phyloP scores from a whole-genome alignment of 345 rosid genomes.

The Eucalyptus marginata region DNA sequence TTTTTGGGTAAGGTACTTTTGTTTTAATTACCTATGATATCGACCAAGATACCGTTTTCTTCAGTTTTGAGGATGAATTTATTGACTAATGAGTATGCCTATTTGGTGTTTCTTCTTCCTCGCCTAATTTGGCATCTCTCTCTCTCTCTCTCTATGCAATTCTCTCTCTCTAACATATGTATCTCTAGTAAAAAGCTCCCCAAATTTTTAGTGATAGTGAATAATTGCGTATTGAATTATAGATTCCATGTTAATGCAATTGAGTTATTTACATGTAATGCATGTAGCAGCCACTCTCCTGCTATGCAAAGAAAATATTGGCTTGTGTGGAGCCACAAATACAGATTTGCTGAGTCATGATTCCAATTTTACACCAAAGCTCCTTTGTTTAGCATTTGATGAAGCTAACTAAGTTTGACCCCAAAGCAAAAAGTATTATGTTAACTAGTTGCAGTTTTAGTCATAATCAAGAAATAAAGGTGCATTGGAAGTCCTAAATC shows the following conservation, averaged over 20 bases:
- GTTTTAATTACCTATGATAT: not conserved
- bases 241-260: fast-evolving
- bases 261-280: too few relatives aligned
- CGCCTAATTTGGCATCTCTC: not conserved
- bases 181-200: not conserved
- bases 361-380: not conserved
- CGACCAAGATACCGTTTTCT: fast-evolving
- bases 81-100: not conserved
- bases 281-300: not conserved
- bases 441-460: not conserved
- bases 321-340: not conserved
- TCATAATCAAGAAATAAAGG: not conserved
- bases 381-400: not conserved
- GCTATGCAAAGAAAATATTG: not conserved
- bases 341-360: not conserved
- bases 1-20: not conserved
- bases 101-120: not conserved
- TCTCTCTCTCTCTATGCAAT: not conserved
- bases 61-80: not conserved
- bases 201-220: too few relatives aligned
- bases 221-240: fast-evolving
- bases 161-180: too few relatives aligned
- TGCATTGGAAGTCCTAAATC: not conserved
- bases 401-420: not conserved
- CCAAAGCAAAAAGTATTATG: not conserved